Base-by-base conservation (phyloP, 495 filamentous ascomycete genomes). In the Lophium mytilinum region DNA sequence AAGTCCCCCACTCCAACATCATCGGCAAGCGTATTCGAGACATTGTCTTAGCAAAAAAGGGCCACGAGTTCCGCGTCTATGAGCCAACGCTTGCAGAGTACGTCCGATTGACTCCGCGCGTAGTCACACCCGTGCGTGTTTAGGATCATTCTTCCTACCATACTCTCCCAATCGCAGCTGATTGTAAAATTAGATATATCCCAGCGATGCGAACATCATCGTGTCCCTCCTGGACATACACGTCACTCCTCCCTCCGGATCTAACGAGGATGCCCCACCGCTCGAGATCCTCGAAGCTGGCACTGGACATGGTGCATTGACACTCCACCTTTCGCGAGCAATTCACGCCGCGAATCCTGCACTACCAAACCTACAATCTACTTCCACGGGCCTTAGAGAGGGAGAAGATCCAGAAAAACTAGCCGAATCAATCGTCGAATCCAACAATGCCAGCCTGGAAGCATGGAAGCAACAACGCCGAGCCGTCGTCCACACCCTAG, bases 211-310 rank as follows among this genome's bases (percentile, higher is more conserved):
- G 37, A 81, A 80, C 58, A 61, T 86, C 17, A 89, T 92, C 41
- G 82, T 86, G 36, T 83, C 80, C 14, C 75, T 90, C 19, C 78
- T 92, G 34, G 88, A 91, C 62, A 76, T 92, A 43, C 83, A 90
- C 61, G 75, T 79, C 17, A 69, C 76, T 11, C 60, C 50, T 14
- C 50, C 71, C 15, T 62, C 62, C 18, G 67, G 61, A 12, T 60
- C 72, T 3, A 50, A 54, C 15, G 35, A 63, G 53, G 15, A 51
- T n/a, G 51, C 60, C 0, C 46, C 60, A 7, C 72, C 71, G 9
- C 57, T 89, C 0, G 85, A 90, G 63, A 85, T 91, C 37, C 81
- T 92, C 36, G 88, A 92, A 69, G 87, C 86, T 37, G 88, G 88
- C 7, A 91, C 88, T 1, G 88, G 88, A 3, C 84, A 89, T 73